Base-by-base conservation (phyloP, 441 rosid genomes). In the Isatis lusitanica region DNA sequence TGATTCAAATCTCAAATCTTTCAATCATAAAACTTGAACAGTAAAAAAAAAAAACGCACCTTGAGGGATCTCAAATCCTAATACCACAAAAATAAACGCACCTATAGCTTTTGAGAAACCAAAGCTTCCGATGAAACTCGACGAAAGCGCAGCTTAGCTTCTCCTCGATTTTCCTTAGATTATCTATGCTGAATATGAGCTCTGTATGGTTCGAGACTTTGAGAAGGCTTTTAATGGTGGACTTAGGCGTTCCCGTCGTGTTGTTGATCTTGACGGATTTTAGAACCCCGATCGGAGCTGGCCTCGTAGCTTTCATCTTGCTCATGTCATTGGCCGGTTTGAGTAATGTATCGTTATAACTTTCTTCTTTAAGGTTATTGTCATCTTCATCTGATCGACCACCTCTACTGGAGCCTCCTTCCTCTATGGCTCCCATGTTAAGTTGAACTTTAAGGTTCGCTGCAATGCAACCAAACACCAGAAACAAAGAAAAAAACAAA, bases 361-460 rank as follows among this genome's bases (percentile, higher is more conserved):
- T 9, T 44, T 57, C 74, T 30, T 69, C 9, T 16, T 31, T 80
- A 0, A 5, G 4, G 53, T 50, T 39, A 26, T 65, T 6, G 30
- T 51, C 69, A 9, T 30, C 66, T 13, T 74, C 79, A 12, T 71
- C 76, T 5, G 68, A 51, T 53, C 9, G 76, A 18, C 56, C 79
- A 38, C 77, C 81, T 30, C 18, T 17, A 63, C 80, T 81, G 4
- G 81, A 48, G 4, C 75, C 84, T 67, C 26, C 74, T 75, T 85
- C 87, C 11, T 78, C 81, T 26, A 85, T 82, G 35, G 46, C 73
- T 43, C 83, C 89, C 82, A 82, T 30, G 3, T 52, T 33, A 51
- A 18, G 7, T 17, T 39, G 39, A 52, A 47, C 65, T 30, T 8
- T 13, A 43, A 12, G 12, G 30, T 56, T 43, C 47, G 7, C 47